These are phyloP conservation scores for Fusarium oligoseptatum DNA, from an alignment of 2,329 filamentous ascomycete genomes.

Conservation along the genomic window DNA sequence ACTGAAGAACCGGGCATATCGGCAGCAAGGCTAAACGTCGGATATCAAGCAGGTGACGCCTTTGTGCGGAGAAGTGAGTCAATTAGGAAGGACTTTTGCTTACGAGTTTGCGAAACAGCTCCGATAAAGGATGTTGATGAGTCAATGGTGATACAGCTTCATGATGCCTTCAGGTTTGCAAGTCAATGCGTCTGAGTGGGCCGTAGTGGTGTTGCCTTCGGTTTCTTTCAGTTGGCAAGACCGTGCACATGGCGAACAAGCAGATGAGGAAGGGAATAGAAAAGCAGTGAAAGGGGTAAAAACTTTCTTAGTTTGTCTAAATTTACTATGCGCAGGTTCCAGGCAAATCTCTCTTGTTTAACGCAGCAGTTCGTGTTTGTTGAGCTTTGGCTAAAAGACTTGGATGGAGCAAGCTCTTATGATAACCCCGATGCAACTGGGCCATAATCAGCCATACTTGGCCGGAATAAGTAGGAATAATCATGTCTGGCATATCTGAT, in stretches of 20 bases:
- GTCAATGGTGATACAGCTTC: background rate
- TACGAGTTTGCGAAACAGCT: background rate
- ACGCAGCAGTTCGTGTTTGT: too few relatives aligned
- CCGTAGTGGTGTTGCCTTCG: background rate
- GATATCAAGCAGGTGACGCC: constrained; percentile 25
- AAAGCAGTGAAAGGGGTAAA: background rate
- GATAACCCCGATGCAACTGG: background rate
- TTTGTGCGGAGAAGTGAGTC: constrained; percentile 22
- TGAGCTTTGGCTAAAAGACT: background rate
- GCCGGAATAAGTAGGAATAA: background rate
- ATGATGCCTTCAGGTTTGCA: background rate
- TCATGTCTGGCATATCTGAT: background rate
- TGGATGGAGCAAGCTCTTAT: background rate
- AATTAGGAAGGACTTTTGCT: background rate
- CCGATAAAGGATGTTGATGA: background rate
- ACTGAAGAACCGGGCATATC: background rate
- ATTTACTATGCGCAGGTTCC: background rate
- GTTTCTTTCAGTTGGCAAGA: background rate
- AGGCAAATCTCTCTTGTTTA: too few relatives aligned
- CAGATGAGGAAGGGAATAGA: background rate
- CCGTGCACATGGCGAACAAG: background rate
- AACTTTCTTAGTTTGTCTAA: background rate
- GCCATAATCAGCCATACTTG: background rate
- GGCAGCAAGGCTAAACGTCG: constrained; percentile 39
- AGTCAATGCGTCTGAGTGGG: background rate